Conservation (phyloP, 345 rosid species). For the Noccaea caerulescens region DNA sequence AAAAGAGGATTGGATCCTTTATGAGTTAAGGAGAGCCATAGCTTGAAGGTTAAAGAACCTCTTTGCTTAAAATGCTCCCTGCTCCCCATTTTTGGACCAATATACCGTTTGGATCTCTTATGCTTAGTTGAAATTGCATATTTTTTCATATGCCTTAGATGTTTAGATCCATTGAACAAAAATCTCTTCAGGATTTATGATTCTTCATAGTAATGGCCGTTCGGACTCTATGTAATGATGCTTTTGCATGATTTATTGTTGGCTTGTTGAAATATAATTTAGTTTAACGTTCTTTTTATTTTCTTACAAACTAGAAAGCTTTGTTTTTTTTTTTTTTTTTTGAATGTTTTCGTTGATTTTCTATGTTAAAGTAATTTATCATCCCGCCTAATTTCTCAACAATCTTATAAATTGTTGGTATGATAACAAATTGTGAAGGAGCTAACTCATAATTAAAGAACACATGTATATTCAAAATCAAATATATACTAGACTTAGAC, state of each 20-base stretch:
- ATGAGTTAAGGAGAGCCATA: conserved; percentile 32
- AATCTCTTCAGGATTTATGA: not conserved
- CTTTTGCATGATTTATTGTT: conserved; percentile 9
- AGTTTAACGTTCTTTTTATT: not conserved
- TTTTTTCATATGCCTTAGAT: conserved; percentile 8
- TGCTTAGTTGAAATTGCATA: conserved; percentile 30
- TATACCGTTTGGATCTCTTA: conserved; percentile 33
- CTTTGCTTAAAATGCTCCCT: conserved; percentile 28
- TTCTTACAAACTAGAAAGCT: not conserved
- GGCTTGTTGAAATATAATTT: not conserved
- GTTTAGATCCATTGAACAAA: conserved; percentile 18
- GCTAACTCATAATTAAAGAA: not conserved
- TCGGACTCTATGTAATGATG: conserved; percentile 5
- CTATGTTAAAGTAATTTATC: not conserved
- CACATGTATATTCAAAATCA: not conserved
- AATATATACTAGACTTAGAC: not conserved
- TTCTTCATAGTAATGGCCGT: not conserved
- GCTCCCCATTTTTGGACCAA: conserved; percentile 31
- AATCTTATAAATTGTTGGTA: not conserved
- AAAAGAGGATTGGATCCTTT: conserved; percentile 40
- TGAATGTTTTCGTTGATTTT: not conserved
- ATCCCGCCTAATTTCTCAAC: not conserved
- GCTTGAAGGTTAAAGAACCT: conserved; percentile 31
- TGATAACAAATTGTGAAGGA: not conserved
- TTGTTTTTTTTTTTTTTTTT: not conserved